Evolutionary conservation across 176 grass and related monocot genomes (phyloP).

Genomic region (Oryza glaberrima): DNA sequence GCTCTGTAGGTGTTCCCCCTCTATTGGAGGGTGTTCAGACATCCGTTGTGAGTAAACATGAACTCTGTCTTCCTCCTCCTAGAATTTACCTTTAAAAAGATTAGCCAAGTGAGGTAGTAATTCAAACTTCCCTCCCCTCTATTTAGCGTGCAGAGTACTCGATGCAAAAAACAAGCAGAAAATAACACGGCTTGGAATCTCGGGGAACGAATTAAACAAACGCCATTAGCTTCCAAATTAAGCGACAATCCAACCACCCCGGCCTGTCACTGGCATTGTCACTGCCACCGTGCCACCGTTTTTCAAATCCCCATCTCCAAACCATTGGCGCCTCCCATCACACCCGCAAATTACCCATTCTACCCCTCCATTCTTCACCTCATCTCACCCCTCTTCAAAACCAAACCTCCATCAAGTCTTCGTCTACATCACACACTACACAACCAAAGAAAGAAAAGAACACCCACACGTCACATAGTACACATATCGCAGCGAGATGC

Average conservation of each 20-base stretch:
- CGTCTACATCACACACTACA: neutral
- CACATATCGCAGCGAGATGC: neutral
- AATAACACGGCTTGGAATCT: neutral
- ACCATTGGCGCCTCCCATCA: slow-evolving; percentile 36
- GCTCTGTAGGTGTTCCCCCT: no score
- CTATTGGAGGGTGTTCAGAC: no score
- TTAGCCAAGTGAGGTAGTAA: neutral
- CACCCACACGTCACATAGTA: neutral
- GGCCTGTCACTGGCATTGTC: neutral
- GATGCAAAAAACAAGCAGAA: slow-evolving; percentile 11
- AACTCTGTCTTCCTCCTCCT: no score
- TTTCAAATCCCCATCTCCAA: slow-evolving; percentile 37
- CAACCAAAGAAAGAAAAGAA: neutral
- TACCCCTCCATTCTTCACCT: neutral
- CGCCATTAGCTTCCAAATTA: slow-evolving; percentile 5
- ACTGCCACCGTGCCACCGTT: neutral
- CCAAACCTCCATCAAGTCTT: neutral
- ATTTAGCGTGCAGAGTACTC: neutral
- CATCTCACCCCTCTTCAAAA: slow-evolving; percentile 31
- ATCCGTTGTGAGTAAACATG: no score
- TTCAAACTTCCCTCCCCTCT: neutral
- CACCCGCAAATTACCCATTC: neutral
- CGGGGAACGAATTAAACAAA: neutral
- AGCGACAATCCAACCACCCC: neutral
- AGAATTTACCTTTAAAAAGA: no score